Base-by-base conservation (phyloP, 208 protist species). In the Jaenimonas drosophilae region DNA sequence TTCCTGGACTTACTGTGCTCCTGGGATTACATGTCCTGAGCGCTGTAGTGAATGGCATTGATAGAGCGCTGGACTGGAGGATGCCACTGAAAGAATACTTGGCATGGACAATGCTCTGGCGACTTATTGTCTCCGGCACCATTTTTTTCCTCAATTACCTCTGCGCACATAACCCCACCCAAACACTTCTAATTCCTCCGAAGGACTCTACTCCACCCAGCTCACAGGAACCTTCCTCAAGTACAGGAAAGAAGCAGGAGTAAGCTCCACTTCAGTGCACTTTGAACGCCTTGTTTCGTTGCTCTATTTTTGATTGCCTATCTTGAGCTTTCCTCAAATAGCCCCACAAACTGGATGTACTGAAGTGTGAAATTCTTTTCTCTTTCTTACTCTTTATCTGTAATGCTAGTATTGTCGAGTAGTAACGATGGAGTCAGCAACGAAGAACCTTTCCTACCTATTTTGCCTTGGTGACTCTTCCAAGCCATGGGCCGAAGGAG, bases 401-500 rank as follows among this genome's bases (percentile, higher is more conserved):
- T 29, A 37, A 12, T 24, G 7, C 12, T 9, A 17, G 4, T 36
- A 27, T 30, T 40, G 19, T 25, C 31, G 7, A 28, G 11, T 24
- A 20, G 29, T 11, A 11, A 47, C 50, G 21, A 74, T 76, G 57
- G 60, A 76, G 34, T 36, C 58, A 20, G 63, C 66, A 6, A 78
- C 69, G 64, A 70, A 75, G 25, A 60, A 65, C 34, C 59, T 92
- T 28, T 76, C 76, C 26, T 63, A 61, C 41, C 52, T 88, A 17
- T 92, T 64, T 47, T 88, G 83, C 40, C 55, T 87, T 25, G 52
- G 52, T 17, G 70, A 55, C 33, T 75, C 76, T 9, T 39, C 71
- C 54, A 92, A 92, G 63, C 76, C 79, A 29, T 92, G 84, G 84
- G 84, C 84, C 0, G 76, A 88, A 11, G 84, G 79, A 12, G 65